Base-by-base conservation (phyloP, 371 early-diverging fungal genomes). In the Phascolomyces articulosus region DNA sequence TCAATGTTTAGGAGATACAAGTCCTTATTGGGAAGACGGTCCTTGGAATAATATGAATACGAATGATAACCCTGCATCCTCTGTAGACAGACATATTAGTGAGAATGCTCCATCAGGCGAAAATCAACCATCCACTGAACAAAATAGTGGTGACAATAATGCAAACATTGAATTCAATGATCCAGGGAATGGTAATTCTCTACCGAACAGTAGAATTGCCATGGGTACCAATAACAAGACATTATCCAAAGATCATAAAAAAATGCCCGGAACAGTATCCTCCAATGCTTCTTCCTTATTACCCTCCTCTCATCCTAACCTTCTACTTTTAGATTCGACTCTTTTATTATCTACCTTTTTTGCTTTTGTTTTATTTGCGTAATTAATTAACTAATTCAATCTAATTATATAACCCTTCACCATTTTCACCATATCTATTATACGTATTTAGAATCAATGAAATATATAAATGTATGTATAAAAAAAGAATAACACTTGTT, bases 21-120 rank as follows among this genome's bases (percentile, higher is more conserved):
- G 65, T 29, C 73, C 77, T 2, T 77, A 77, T 51, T 69, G 71
- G 72, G 77, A 77, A 34, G 34, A 34, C 34, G 34, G 34, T 1
- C 34, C 34, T 34, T 34, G 53, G 56, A 53, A 16, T 53, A 54
- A 48, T 67, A 28, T 31, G 60, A 47, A n/a, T 11, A 20, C 47
- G 4, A 47, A n/a, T 20, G n/a, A n/a, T n/a, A n/a, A n/a, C n/a
- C n/a, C n/a, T n/a, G n/a, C n/a, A n/a, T n/a, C n/a, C n/a, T n/a
- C n/a, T n/a, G n/a, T n/a, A n/a, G n/a, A n/a, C n/a, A n/a, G n/a
- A n/a, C n/a, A n/a, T n/a, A n/a, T n/a, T n/a, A n/a, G n/a, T n/a
- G n/a, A n/a, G n/a, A n/a, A n/a, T n/a, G n/a, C n/a, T n/a, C n/a
- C n/a, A n/a, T n/a, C n/a, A n/a, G n/a, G n/a, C n/a, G n/a, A n/a